Percentiles rank a stretch among this genome's conserved stretches.
Evolutionary conservation across 257 asterid species (phyloP).

Genomic region (Knoxia roxburghii): DNA sequence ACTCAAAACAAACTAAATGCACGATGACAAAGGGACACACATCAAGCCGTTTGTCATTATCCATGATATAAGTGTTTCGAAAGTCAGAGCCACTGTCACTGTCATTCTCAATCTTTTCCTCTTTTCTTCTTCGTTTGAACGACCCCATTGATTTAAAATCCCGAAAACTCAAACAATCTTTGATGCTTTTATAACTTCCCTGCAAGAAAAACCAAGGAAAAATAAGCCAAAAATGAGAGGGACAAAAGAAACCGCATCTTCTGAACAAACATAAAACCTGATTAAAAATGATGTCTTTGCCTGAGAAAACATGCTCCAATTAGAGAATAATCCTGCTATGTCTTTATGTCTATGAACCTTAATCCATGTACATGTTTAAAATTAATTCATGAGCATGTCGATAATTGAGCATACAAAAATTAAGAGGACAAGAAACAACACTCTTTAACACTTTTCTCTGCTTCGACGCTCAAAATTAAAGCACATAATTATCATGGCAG

Average conservation of each 20-base stretch:
- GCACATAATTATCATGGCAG: too few relatives aligned
- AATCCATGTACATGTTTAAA: too few relatives aligned
- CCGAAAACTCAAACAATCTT: slow-evolving; percentile 1
- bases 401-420: not conserved
- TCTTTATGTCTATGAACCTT: not conserved
- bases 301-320: not conserved
- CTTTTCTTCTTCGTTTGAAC: slow-evolving; percentile 26
- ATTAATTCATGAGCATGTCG: not conserved
- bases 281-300: not conserved
- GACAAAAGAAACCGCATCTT: not conserved
- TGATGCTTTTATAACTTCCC: not conserved
- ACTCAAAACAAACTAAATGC: not conserved
- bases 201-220: not conserved
- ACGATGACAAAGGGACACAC: slow-evolving; percentile 17
- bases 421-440: too few relatives aligned
- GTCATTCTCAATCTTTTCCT: slow-evolving; percentile 36
- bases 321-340: not conserved
- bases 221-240: not conserved
- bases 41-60: slow-evolving; percentile 20
- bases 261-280: not conserved
- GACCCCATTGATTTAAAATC: slow-evolving; percentile 28
- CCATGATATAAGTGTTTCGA: slow-evolving; percentile 25
- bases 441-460: not conserved
- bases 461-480: not conserved
- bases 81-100: slow-evolving; percentile 49